phyloP scores from a whole-genome alignment of 2,329 filamentous ascomycete species.

The Microdochium paspali region DNA sequence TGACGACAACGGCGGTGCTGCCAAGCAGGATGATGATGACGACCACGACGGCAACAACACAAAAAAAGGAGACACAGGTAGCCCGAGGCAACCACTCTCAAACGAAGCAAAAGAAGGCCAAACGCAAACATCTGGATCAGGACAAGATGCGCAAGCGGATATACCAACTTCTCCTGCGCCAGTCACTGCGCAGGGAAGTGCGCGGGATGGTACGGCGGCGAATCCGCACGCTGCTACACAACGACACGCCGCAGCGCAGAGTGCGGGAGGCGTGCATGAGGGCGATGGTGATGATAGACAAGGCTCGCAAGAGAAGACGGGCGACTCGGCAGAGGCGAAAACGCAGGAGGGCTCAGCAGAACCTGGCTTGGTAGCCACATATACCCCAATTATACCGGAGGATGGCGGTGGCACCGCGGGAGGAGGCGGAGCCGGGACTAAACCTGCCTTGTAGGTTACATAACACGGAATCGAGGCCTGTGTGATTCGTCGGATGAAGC shows the following conservation, averaged over 20 bases:
- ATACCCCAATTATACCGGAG: background rate
- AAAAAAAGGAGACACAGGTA: slow-evolving; percentile 1
- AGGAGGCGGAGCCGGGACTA: background rate
- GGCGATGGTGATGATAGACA: background rate
- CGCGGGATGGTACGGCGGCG: slow-evolving; percentile 4
- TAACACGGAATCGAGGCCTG: too few relatives aligned
- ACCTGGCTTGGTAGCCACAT: background rate
- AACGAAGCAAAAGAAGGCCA: background rate
- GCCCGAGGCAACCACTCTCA: slow-evolving; percentile 8
- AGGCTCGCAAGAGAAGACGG: background rate
- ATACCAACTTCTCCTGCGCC: slow-evolving; percentile 1
- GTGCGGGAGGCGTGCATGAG: background rate
- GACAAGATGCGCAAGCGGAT: slow-evolving; percentile 1
- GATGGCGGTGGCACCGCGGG: background rate
- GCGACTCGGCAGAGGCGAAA: background rate
- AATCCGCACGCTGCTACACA: background rate
- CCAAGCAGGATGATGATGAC: slow-evolving; percentile 2
- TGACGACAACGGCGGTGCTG: too few relatives aligned
- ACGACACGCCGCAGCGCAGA: background rate
- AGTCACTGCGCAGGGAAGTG: slow-evolving; percentile 3
- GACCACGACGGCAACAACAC: background rate
- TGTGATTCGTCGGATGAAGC: too few relatives aligned
- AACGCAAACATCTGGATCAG: slow-evolving; percentile 7
- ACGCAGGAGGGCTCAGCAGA: background rate
- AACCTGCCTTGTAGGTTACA: background rate